phyloP scores from a whole-genome alignment of 192 early-diverging fungal genomes.

The Neocallimastix lanati region DNA sequence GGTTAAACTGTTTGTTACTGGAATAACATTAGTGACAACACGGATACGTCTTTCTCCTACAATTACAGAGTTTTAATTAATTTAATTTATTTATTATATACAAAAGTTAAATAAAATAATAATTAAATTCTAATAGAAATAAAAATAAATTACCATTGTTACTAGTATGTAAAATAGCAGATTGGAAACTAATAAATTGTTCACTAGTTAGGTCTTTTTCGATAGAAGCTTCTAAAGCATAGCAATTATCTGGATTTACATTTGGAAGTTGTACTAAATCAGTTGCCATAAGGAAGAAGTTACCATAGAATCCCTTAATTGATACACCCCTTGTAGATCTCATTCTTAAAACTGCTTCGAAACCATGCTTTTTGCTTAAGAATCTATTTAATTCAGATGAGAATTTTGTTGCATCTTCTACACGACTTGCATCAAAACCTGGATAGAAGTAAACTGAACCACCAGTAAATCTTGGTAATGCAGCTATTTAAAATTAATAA shows the following conservation, averaged over 20 bases:
- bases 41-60: constrained; percentile 79
- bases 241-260: constrained; percentile 79
- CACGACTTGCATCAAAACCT: constrained; percentile 59
- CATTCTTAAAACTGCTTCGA: constrained; percentile 86
- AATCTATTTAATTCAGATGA: constrained; percentile 62
- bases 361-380: constrained; percentile 54
- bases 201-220: constrained; percentile 54
- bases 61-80: too few species aligned
- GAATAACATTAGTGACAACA: constrained; percentile 74
- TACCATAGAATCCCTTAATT: constrained; percentile 83
- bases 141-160: too few species aligned
- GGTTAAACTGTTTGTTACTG: constrained; percentile 58
- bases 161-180: constrained; percentile 79
- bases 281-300: constrained; percentile 90
- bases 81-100: too few species aligned
- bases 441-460: constrained; percentile 81
- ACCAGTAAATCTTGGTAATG: constrained; percentile 70
- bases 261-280: constrained; percentile 82
- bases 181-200: constrained; percentile 82
- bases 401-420: constrained; percentile 71
- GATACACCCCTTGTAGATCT: constrained; percentile 75
- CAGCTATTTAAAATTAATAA: too few species aligned
- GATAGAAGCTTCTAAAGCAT: constrained; percentile 61
- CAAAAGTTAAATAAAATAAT: too few species aligned
- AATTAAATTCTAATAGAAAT: too few species aligned